These are phyloP conservation scores for Lactarius indigo DNA, from an alignment of 768 basidiomycete genomes.

Conservation along the genomic window DNA sequence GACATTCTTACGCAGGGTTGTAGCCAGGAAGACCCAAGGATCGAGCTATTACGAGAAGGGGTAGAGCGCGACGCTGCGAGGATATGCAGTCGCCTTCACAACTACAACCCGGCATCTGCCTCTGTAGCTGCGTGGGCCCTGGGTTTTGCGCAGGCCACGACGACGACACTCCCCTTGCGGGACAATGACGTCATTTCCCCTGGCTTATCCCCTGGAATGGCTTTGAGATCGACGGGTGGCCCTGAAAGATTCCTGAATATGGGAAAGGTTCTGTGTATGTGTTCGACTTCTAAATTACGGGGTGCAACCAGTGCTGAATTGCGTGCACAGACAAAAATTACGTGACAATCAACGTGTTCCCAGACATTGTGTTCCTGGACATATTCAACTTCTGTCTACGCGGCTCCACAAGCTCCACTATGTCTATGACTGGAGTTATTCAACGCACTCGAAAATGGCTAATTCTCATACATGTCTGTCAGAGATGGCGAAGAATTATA, in stretches of 20 bases:
- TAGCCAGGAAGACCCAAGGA: neutral
- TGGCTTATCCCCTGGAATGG: too few species aligned
- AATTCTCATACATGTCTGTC: neutral
- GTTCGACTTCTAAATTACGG: neutral
- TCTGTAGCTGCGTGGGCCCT: neutral
- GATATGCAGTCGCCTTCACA: neutral
- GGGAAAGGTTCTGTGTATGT: neutral
- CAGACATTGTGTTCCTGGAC: neutral
- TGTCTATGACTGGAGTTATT: too few species aligned
- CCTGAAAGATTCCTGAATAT: neutral
- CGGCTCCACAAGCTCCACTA: too few species aligned
- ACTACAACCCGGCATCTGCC: neutral
- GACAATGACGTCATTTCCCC: too few species aligned
- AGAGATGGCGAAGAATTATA: neutral
- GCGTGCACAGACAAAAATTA: neutral
- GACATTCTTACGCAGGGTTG: neutral
- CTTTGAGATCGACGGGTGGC: neutral
- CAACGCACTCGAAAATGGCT: neutral
- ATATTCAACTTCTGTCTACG: neutral
- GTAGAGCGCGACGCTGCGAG: neutral
- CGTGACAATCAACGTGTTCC: neutral
- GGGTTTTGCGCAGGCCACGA: neutral
- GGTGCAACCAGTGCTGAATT: neutral
- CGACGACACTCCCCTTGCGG: too few species aligned
- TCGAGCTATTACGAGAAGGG: neutral